phyloP scores from a whole-genome alignment of 2,329 filamentous ascomycete species.

The Trichoderma koningii region DNA sequence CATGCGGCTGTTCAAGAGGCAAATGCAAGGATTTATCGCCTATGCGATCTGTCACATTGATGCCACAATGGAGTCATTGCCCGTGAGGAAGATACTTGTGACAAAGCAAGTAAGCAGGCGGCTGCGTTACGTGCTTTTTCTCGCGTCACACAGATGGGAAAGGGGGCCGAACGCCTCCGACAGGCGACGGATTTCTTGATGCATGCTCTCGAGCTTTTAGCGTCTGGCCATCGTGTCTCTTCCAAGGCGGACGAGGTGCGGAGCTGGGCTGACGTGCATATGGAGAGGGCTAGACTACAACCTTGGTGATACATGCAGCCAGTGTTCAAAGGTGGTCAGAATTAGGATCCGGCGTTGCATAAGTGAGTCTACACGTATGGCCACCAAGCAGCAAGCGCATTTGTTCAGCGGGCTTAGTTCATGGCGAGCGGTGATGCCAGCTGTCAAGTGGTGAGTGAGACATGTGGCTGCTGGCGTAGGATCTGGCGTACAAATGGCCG shows the following conservation, averaged over 20 bases:
- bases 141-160: not conserved
- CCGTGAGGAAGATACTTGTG: not conserved
- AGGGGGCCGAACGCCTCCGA: not conserved
- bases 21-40: constrained; percentile 1
- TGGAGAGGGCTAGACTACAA: not conserved
- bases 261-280: constrained; percentile 13
- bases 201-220: not conserved
- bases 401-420: not conserved
- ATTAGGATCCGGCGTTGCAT: constrained; percentile 15
- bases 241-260: not conserved
- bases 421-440: not conserved
- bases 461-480: not conserved
- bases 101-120: constrained; percentile 8
- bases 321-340: constrained; percentile 16
- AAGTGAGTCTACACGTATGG: constrained; percentile 6
- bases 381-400: constrained; percentile 6
- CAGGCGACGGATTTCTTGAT: not conserved
- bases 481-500: not conserved
- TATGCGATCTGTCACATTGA: constrained; percentile 24
- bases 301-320: not conserved
- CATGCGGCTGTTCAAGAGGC: not conserved
- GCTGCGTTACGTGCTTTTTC: not conserved
- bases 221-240: not conserved
- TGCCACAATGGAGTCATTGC: constrained; percentile 14
- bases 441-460: not conserved